phyloP scores from a whole-genome alignment of 768 basidiomycete species.

The Macrolepiota fuliginosa region DNA sequence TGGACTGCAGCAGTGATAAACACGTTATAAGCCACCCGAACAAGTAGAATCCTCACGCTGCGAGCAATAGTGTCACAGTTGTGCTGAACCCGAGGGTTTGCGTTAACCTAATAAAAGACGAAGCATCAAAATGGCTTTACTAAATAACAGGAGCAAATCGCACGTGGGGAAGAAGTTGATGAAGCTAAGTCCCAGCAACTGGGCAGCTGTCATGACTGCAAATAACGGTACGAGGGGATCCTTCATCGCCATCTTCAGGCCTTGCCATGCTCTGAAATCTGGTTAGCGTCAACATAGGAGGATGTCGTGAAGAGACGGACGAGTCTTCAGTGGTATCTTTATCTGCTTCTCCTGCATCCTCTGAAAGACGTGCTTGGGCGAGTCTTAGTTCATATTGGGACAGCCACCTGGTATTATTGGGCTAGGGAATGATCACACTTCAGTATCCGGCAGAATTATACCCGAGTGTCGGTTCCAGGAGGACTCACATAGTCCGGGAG shows the following conservation, averaged over 20 bases:
- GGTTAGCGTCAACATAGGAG: neutral
- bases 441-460: no score
- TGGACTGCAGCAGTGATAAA: constrained; percentile 33
- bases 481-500: constrained; percentile 50
- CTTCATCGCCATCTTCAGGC: constrained; percentile 49
- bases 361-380: constrained; percentile 63
- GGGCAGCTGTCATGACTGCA: constrained; percentile 42
- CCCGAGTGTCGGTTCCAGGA: no score
- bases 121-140: neutral
- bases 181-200: constrained; percentile 51
- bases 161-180: constrained; percentile 54
- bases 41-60: constrained; percentile 38
- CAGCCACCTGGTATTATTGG: constrained; percentile 58
- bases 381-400: constrained; percentile 45
- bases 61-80: constrained; percentile 50
- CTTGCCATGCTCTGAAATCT: constrained; percentile 37
- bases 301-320: constrained; percentile 30
- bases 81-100: constrained; percentile 55
- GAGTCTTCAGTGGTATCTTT: constrained; percentile 51
- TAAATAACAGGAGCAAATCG: constrained; percentile 2
- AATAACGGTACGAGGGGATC: constrained; percentile 53
- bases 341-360: constrained; percentile 65
- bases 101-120: constrained; percentile 36
- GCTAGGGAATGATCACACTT: constrained; percentile 27
- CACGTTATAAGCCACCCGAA: neutral